A percentile compares a stretch with the other conserved stretches of the same genome.
Conservation (phyloP, 352 stramenopile species). For the Hyaloperonospora brassicae region DNA sequence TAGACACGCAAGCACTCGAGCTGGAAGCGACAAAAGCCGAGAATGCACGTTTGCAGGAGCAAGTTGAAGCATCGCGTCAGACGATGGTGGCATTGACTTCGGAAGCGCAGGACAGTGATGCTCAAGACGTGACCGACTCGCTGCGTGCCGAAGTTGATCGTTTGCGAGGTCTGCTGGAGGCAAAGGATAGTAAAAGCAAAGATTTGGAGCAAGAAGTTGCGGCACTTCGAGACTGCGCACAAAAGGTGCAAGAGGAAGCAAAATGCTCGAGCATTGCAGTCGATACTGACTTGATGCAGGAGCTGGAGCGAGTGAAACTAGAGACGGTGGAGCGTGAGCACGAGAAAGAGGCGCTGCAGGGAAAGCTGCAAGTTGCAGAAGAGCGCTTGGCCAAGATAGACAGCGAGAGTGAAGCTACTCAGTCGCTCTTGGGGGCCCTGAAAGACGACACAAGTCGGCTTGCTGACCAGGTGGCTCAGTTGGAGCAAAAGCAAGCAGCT, state of each 20-base stretch:
- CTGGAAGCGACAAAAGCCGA: conserved; percentile 13
- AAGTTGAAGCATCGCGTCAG: conserved; percentile 17
- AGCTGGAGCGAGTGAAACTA: conserved; percentile 59
- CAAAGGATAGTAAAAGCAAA: conserved; percentile 15
- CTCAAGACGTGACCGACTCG: conserved; percentile 2
- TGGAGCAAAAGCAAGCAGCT: conserved; percentile 20
- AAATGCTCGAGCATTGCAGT: conserved; percentile 10
- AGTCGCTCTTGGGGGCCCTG: conserved; percentile 25
- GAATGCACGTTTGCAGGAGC: conserved; percentile 12
- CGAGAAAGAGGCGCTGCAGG: conserved; percentile 34
- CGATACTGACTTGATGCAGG: conserved; percentile 34
- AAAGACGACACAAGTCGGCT: conserved; percentile 31
- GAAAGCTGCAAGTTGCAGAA: conserved; percentile 22
- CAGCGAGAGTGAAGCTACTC: conserved; percentile 14
- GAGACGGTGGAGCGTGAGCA: conserved; percentile 41
- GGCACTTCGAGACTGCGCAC: conserved; percentile 18
- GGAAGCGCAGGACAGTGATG: conserved; percentile 10
- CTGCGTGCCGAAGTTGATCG: conserved; percentile 18
- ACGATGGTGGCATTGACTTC: conserved; percentile 3
- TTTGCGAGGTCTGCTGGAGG: conserved; percentile 14
- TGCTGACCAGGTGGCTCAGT: conserved; percentile 25
- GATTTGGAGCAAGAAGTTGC: conserved; percentile 24
- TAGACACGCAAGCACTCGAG: conserved; percentile 9
- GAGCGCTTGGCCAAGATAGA: conserved; percentile 19
- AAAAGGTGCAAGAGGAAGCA: conserved; percentile 12